Percentiles rank a stretch among this genome's conserved stretches.
Evolutionary conservation across 371 early-diverging fungal genomes (phyloP).

Genomic region (Apophysomyces trapeziformis): DNA sequence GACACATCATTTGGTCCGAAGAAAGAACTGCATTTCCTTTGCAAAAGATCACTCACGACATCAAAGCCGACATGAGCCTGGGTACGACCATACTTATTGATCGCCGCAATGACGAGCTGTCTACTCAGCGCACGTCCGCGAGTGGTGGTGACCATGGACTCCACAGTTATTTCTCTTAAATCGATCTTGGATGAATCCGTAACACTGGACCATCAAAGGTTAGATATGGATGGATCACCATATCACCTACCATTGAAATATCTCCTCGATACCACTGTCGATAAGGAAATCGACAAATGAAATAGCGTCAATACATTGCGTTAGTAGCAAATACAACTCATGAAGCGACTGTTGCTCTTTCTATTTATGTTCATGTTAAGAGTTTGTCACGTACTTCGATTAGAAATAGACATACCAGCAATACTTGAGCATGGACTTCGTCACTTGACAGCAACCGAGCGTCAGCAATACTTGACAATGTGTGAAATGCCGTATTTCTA

Average conservation of each 20-base stretch:
- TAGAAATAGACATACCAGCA: conserved; percentile 23
- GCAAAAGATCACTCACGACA: conserved; percentile 58
- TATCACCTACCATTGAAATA: conserved; percentile 54
- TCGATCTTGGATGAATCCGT: conserved; percentile 38
- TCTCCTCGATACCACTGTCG: conserved; percentile 66
- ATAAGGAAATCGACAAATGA: conserved; percentile 74
- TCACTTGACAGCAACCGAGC: conserved; percentile 31
- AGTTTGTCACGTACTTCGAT: not conserved
- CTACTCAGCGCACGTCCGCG: conserved; percentile 67
- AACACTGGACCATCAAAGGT: conserved; percentile 28
- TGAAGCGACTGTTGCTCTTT: conserved; percentile 76
- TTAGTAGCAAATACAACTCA: conserved; percentile 66
- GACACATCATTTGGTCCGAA: conserved; percentile 75
- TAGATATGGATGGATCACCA: not conserved
- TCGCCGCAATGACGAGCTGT: conserved; percentile 72
- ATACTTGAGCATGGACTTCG: conserved; percentile 24
- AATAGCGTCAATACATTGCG: conserved; percentile 74
- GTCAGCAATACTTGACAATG: conserved; percentile 30
- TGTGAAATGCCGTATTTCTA: conserved; percentile 39
- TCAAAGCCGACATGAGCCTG: conserved; percentile 32
- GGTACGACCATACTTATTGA: conserved; percentile 63
- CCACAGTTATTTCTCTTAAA: conserved; percentile 59
- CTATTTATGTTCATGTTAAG: conserved; percentile 30
- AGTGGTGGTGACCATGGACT: conserved; percentile 61
- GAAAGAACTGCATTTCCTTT: conserved; percentile 71